Base-by-base conservation (phyloP, 805 yeast genomes). In the Kuraishia cidri region DNA sequence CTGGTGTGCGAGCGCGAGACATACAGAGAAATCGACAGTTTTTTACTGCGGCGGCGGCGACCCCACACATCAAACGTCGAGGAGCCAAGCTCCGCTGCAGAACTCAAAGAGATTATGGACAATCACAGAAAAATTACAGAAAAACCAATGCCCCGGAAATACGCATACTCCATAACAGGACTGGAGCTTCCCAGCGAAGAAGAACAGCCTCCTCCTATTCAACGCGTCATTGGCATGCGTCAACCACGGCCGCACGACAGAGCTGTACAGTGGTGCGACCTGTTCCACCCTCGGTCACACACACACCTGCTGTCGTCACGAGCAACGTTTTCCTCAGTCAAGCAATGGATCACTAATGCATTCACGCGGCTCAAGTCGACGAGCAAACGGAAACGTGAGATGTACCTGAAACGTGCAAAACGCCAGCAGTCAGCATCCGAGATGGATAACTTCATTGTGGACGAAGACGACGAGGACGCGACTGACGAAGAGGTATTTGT, bases 401-500 rank as follows among this genome's bases (percentile, higher is more conserved):
- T 41, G 14, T 37, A 36, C 29, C 32, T 52, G 31, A 44, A 35
- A 35, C 47, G 35, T 40, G 43, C 32, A 38, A 46, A 33, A 34
- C 43, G 32, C 37, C 39, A 16, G 34, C 29, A 47, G 12, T 29
- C 30, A 4, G 30, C 30, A 8, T 24, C 41, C n/a, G 46, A 43
- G 8, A 18, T 56, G 38, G 56, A 52, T 32, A 59, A 47, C 10
- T 71, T 69, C 34, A 53, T 69, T 6, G 68, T 65, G 6, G 50
- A 54, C 36, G 65, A 59, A 36, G 44, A 39, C 24, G 42, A 34
- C 5, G 39, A 32, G 4, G 46, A 43, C 3, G 52, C 45, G 8
- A 50, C 57, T 2, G 59, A 52, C 5, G 64, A 58, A 20, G 66
- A 43, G n/a, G 39, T 54, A 0, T 76, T 68, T 46, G 69, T 75